These are phyloP conservation scores for Cucumis hystrix DNA, from an alignment of 306 rosid genomes.

Conservation along the genomic window DNA sequence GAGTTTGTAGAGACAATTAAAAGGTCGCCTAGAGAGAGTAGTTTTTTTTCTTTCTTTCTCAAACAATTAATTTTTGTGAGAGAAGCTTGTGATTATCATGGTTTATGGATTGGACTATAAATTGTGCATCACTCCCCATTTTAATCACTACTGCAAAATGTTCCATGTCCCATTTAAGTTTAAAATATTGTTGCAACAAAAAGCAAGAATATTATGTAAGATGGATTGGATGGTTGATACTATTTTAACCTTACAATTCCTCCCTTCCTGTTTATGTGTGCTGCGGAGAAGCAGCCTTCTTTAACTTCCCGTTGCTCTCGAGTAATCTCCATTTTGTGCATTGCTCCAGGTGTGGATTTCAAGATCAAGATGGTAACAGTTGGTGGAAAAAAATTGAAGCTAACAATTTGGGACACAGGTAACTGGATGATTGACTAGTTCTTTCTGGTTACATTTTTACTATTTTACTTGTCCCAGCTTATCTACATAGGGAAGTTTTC, in stretches of 20 bases:
- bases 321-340: not conserved
- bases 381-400: constrained; percentile 76
- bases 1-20: not conserved
- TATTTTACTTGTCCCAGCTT: not conserved
- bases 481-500: not conserved
- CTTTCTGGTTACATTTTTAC: not conserved
- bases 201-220: not conserved
- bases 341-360: constrained; percentile 74
- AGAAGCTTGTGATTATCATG: not conserved
- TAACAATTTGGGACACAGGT: constrained; percentile 99
- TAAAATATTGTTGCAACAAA: not conserved
- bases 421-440: not conserved
- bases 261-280: not conserved
- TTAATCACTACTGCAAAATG: not conserved
- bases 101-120: not conserved
- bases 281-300: not conserved
- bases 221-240: not conserved
- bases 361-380: constrained; percentile 71
- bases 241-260: not conserved
- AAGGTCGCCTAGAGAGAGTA: not conserved
- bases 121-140: not conserved
- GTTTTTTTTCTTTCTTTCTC: not conserved
- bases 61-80: not conserved
- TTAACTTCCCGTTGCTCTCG: not conserved
- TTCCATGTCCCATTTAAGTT: not conserved